Evolutionary conservation across 352 stramenopile species (phyloP), one percentile per base, ranked within the genome.

Genomic region (Pythium folliculosum): DNA sequence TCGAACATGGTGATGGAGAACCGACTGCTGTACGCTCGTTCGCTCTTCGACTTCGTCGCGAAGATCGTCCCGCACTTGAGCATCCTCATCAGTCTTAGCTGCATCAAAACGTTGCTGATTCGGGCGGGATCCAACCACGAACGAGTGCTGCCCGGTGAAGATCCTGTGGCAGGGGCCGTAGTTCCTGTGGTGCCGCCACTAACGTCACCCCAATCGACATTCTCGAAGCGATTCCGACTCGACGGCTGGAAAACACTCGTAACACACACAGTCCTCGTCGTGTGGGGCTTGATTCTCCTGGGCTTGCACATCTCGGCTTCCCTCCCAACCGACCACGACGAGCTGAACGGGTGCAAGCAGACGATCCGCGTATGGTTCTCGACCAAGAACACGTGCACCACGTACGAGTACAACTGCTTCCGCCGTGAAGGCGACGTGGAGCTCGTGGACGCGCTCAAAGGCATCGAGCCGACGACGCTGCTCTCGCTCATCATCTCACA

Each of bases 1-100:
- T 56, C 60, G 1, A 80, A 77, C 47, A 49, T 86, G n/a, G 64
- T 86, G 5, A 59, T 76, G 3, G 77, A 86, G 56, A 78, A 80
- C 51, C 72, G 73, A 1, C 56, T 77, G 9, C 66, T 83, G 27
- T 77, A 80, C 60, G 64, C 51, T 1, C 6, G 63, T 9, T 51
- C 22, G 1, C 8, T 19, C 0, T 5, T 58, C 16, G 67, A 73
- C 35, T 53, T 69, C 8, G 1, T 73, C 25, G 32, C 48, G 25
- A 69, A 61, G 37, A 51, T 69, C 27, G 19, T 69, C 1, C 60
- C 67, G 17, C 66, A 72, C 25, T 19, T 60, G 17, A 71, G 30
- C 23, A 62, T 67, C 17, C 37, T 60, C 3, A 21, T 49, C 14
- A 50, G 48, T 21, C 49, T 56, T 8, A 25, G 55, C 25, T 16